Evolutionary conservation across 805 yeast species (phyloP).

Genomic region (Candida schatavii): DNA sequence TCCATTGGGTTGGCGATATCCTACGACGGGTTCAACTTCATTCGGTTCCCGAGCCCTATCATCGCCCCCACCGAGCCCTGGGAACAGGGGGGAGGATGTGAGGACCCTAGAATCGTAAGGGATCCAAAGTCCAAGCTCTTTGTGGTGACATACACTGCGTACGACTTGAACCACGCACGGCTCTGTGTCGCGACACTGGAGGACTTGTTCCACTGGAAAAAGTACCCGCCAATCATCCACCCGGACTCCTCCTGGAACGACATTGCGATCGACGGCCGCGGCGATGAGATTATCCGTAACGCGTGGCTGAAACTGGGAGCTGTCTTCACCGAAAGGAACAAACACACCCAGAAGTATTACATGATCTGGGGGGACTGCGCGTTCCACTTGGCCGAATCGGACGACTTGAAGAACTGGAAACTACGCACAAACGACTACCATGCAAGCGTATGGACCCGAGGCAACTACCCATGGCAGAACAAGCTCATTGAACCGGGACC

Average conservation of each 20-base stretch:
- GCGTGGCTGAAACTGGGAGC: slow-evolving; percentile 45
- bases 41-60: slow-evolving; percentile 28
- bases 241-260: slow-evolving; percentile 28
- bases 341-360: slow-evolving; percentile 33
- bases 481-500: slow-evolving; percentile 42
- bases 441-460: slow-evolving; percentile 23
- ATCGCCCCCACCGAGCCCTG: slow-evolving; percentile 35
- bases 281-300: slow-evolving; percentile 23
- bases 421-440: slow-evolving; percentile 17
- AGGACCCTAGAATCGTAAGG: slow-evolving; percentile 41
- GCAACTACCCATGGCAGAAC: slow-evolving; percentile 28
- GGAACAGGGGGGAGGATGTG: slow-evolving; percentile 41
- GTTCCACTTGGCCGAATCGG: slow-evolving; percentile 34
- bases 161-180: slow-evolving; percentile 31
- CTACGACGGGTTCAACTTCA: slow-evolving; percentile 34
- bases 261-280: slow-evolving; percentile 24
- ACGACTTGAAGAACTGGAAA: slow-evolving; percentile 34
- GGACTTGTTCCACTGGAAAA: slow-evolving; percentile 37
- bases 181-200: slow-evolving; percentile 38
- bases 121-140: slow-evolving; percentile 34
- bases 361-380: slow-evolving; percentile 45
- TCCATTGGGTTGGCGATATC: slow-evolving; percentile 42
- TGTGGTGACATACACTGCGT: slow-evolving; percentile 41
- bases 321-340: slow-evolving; percentile 26
- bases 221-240: slow-evolving; percentile 33